Conservation (phyloP, 176 grass and related monocot species). For the Poa annua region DNA sequence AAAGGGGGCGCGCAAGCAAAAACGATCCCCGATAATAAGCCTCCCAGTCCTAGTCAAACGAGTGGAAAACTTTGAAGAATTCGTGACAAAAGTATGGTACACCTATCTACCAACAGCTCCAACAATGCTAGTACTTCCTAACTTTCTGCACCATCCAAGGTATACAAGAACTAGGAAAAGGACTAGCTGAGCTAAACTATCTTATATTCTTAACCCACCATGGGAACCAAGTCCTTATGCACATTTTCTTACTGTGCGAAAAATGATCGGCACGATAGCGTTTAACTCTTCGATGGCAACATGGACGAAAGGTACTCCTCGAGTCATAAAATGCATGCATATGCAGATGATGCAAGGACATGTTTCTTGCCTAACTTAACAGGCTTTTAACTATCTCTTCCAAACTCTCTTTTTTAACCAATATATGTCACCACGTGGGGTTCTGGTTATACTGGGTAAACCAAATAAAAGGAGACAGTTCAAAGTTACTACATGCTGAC, state of each 20-base stretch:
- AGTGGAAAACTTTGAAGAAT: conserved; percentile 49
- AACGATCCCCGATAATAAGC: conserved; percentile 23
- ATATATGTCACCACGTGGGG: background rate
- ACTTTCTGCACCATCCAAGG: background rate
- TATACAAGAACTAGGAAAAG: conserved; percentile 2
- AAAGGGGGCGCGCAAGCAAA: conserved; percentile 6
- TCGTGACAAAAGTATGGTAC: background rate
- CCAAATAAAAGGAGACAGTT: conserved; percentile 20
- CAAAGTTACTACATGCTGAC: background rate
- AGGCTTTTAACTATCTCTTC: background rate
- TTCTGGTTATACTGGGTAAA: background rate
- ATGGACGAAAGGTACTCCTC: background rate
- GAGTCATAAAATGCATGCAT: background rate
- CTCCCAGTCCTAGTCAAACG: conserved; percentile 29
- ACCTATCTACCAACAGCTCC: conserved; percentile 16
- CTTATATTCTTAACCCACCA: background rate
- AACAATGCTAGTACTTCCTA: background rate
- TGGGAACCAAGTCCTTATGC: background rate
- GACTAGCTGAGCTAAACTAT: background rate
- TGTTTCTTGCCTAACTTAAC: conserved; percentile 3
- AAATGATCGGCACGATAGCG: background rate
- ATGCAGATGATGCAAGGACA: background rate
- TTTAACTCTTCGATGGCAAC: conserved; percentile 19
- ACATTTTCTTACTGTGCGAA: background rate
- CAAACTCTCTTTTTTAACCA: background rate